phyloP scores from a whole-genome alignment of 1,139 yeast genomes.

The Scheffersomyces insectosa region DNA sequence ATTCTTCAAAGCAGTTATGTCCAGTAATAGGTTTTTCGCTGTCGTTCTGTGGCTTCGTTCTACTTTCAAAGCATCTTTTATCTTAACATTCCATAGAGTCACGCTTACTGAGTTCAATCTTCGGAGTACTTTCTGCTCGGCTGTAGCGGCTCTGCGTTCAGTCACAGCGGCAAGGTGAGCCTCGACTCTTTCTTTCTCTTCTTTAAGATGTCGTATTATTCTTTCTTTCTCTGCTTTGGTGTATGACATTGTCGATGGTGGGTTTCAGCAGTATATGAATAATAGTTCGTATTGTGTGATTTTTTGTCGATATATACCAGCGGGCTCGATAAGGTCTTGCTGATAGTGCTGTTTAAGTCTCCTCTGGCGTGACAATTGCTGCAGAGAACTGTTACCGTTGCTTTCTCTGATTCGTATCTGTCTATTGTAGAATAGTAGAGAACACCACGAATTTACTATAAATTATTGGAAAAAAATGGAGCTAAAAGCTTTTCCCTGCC shows the following conservation, averaged over 20 bases:
- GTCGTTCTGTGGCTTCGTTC: slow-evolving; percentile 44
- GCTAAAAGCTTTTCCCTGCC: no score
- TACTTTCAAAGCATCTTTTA: slow-evolving; percentile 40
- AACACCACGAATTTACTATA: no score
- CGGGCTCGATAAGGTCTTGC: no score
- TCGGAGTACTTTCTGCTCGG: slow-evolving; percentile 32
- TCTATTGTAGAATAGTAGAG: no score
- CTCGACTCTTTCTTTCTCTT: slow-evolving; percentile 20
- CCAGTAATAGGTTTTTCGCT: slow-evolving; percentile 28
- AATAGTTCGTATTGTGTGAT: slow-evolving; percentile 5
- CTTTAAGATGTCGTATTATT: slow-evolving; percentile 29
- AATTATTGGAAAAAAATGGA: no score
- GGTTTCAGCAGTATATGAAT: slow-evolving; percentile 4
- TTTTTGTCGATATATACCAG: no score
- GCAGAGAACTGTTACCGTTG: no score
- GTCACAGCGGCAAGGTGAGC: slow-evolving; percentile 15
- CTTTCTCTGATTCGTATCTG: no score
- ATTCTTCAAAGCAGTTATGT: slow-evolving; percentile 22
- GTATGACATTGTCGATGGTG: slow-evolving; percentile 16
- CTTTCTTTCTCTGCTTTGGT: slow-evolving; percentile 39
- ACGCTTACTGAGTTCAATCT: slow-evolving; percentile 43
- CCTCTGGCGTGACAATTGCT: no score
- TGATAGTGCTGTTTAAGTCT: no score
- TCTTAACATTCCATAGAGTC: slow-evolving; percentile 38
- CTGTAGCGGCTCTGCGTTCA: slow-evolving; percentile 17